Evolutionary conservation across 2,329 filamentous ascomycete species (phyloP).

Genomic region (Dothidotthia symphoricarpi): DNA sequence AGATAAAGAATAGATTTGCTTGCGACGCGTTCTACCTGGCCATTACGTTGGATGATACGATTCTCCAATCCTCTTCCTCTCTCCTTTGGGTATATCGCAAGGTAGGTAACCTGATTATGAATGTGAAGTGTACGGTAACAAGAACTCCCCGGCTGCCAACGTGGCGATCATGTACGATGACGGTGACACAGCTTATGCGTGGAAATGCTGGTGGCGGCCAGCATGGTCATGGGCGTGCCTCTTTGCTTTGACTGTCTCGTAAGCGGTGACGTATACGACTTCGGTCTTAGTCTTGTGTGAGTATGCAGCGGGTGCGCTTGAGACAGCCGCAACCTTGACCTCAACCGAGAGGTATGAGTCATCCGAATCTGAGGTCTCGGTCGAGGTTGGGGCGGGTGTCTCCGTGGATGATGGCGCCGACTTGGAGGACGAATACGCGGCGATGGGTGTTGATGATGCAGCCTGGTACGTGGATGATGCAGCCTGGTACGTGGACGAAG

Average conservation of each 20-base stretch:
- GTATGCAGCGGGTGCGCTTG: conserved; percentile 21
- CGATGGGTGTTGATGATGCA: neutral
- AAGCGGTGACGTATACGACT: conserved; percentile 35
- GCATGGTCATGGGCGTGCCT: conserved; percentile 34
- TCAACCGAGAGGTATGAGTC: conserved; percentile 10
- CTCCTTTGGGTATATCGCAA: conserved; percentile 30
- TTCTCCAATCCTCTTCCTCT: conserved; percentile 20
- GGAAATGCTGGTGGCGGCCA: conserved; percentile 34
- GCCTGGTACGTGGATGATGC: conserved; percentile 7
- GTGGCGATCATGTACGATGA: conserved; percentile 20
- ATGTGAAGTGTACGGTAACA: conserved; percentile 21
- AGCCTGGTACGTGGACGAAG: neutral
- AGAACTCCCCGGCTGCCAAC: conserved; percentile 18
- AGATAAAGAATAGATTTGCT: conserved; percentile 36
- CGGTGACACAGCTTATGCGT: conserved; percentile 27
- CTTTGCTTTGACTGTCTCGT: conserved; percentile 34
- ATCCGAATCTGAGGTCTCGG: conserved; percentile 9
- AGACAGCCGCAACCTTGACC: conserved; percentile 22
- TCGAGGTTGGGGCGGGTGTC: conserved; percentile 6
- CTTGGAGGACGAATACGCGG: conserved; percentile 9
- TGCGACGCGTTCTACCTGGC: conserved; percentile 41
- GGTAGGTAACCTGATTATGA: conserved; percentile 30
- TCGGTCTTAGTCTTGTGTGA: conserved; percentile 29
- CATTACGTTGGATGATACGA: conserved; percentile 34
- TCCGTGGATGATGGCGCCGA: conserved; percentile 8